Percentiles rank a stretch among this genome's conserved stretches.
These are phyloP conservation scores for Hippophae gyantsensis DNA, from an alignment of 306 rosid species.

Conservation along the genomic window DNA sequence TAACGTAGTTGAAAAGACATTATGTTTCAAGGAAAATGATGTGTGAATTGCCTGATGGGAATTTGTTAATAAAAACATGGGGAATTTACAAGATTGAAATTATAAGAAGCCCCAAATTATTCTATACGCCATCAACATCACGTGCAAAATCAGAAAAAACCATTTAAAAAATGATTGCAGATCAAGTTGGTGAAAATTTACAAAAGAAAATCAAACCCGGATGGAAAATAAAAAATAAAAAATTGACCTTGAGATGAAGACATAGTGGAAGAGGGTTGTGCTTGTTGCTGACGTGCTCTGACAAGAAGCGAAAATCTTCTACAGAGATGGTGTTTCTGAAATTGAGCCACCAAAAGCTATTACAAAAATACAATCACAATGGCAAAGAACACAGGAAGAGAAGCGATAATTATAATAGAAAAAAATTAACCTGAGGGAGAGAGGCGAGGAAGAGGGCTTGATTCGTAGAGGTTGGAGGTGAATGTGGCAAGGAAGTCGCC, in stretches of 20 bases:
- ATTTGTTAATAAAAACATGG: too few species aligned
- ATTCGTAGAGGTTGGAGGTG: slow-evolving; percentile 39
- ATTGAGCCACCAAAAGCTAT: slow-evolving; percentile 13
- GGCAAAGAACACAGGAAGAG: not conserved
- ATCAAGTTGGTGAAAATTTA: not conserved
- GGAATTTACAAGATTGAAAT: too few species aligned
- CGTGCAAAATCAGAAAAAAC: not conserved
- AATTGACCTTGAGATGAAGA: slow-evolving; percentile 51
- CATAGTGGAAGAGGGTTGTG: slow-evolving; percentile 27
- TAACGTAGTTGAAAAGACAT: too few species aligned
- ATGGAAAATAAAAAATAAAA: not conserved
- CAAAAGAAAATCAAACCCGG: slow-evolving; percentile 1
- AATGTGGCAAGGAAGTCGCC: slow-evolving; percentile 65
- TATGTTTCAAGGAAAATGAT: too few species aligned
- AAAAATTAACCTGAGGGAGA: slow-evolving; percentile 50
- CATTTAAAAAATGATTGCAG: not conserved
- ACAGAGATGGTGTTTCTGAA: slow-evolving; percentile 46
- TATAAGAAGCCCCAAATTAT: too few species aligned
- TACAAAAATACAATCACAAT: not conserved
- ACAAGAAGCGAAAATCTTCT: slow-evolving; percentile 46
- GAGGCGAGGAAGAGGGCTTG: slow-evolving; percentile 44
- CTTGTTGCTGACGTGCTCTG: slow-evolving; percentile 41
- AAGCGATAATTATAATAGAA: not conserved
- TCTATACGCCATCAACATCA: too few species aligned
- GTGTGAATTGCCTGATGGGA: too few species aligned